Evolutionary conservation across 1,284 basidiomycete species (phyloP).

Genomic region (Anthracocystis walkeri): DNA sequence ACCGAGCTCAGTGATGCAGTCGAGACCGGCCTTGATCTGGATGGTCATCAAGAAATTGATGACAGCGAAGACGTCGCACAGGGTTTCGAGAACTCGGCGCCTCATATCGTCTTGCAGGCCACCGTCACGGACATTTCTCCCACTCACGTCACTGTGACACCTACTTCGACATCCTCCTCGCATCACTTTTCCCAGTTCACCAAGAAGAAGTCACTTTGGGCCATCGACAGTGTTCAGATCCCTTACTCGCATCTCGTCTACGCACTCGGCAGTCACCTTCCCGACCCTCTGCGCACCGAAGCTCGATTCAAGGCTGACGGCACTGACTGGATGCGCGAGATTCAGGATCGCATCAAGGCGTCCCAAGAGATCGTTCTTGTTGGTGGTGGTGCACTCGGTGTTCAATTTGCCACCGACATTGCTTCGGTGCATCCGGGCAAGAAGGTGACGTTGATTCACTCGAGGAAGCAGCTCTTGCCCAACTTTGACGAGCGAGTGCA

Average conservation of each 20-base stretch:
- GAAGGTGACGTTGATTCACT: conserved; percentile 65
- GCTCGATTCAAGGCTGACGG: conserved; percentile 62
- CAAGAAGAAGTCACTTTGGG: conserved; percentile 60
- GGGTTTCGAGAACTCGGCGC: conserved; percentile 53
- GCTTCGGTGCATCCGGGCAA: conserved; percentile 58
- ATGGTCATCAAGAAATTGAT: conserved; percentile 21
- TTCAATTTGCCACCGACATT: conserved; percentile 66
- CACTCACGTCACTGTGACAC: conserved; percentile 61
- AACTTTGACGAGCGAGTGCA: conserved; percentile 67
- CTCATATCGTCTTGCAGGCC: conserved; percentile 65
- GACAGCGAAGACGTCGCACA: conserved; percentile 35
- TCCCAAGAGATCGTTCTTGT: conserved; percentile 65
- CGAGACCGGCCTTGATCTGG: conserved; percentile 41
- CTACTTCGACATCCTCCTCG: conserved; percentile 27
- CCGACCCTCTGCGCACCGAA: conserved; percentile 66
- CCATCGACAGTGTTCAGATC: conserved; percentile 64
- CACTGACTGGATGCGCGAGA: conserved; percentile 60
- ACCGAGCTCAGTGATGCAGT: conserved; percentile 45
- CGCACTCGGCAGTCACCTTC: conserved; percentile 67
- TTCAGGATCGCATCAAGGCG: conserved; percentile 55
- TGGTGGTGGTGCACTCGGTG: conserved; percentile 68
- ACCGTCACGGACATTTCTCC: conserved; percentile 61
- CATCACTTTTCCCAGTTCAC: conserved; percentile 38
- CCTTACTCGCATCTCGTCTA: conserved; percentile 68
- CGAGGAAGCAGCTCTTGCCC: conserved; percentile 65